Percentiles rank a stretch among this genome's conserved stretches.
These are phyloP conservation scores for Ceratocystis harringtonii DNA, from an alignment of 2,329 filamentous ascomycete genomes.

Conservation along the genomic window DNA sequence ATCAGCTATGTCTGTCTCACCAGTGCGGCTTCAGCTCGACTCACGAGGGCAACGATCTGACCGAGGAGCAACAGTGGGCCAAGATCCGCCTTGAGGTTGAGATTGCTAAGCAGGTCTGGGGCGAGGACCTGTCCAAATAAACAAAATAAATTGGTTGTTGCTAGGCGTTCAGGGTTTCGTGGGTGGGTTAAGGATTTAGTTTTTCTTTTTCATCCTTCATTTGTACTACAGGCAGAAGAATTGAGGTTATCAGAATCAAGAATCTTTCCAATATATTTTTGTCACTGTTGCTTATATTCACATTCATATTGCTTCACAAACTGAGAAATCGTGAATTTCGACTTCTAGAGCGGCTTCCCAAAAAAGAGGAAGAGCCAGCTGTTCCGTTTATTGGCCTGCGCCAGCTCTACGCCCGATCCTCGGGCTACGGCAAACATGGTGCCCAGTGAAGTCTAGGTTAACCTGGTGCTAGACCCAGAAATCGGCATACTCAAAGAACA, in stretches of 20 bases:
- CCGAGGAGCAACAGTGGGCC: constrained; percentile 52
- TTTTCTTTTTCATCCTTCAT: neutral
- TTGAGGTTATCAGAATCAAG: neutral
- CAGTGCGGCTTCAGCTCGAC: constrained; percentile 55
- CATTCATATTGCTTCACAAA: neutral
- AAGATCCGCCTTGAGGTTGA: constrained; percentile 54
- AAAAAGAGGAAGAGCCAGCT: neutral
- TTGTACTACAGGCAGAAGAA: neutral
- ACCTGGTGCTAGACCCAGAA: neutral
- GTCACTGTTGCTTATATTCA: neutral
- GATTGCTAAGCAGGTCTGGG: constrained; percentile 52
- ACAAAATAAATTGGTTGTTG: neutral
- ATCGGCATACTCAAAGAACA: neutral
- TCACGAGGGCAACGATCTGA: constrained; percentile 49
- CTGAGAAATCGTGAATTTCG: no score
- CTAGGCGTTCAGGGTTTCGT: neutral
- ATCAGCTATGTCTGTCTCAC: constrained; percentile 50
- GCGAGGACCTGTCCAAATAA: constrained; percentile 14
- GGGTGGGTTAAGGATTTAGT: neutral
- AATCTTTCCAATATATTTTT: neutral
- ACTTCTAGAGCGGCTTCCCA: neutral
- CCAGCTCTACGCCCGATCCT: neutral
- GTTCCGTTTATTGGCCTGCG: neutral
- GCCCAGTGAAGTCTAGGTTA: neutral
- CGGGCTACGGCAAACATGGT: neutral